These are phyloP conservation scores for Fomitopsis palustris DNA, from an alignment of 1,284 basidiomycete genomes.

Conservation along the genomic window DNA sequence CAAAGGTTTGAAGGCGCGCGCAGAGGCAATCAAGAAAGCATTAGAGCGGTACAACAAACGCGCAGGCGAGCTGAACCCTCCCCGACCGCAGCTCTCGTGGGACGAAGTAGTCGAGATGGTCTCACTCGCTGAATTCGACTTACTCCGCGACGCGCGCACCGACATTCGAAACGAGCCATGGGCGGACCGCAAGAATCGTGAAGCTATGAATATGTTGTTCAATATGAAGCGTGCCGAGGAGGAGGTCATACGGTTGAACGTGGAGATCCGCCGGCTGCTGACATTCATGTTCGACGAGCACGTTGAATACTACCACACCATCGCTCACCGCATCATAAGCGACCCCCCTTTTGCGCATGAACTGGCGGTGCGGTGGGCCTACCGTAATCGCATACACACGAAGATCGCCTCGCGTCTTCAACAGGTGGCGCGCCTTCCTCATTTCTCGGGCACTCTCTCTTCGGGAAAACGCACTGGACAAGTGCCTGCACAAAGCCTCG, in stretches of 20 bases:
- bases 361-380: too few species aligned
- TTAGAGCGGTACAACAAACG: slow-evolving; percentile 4
- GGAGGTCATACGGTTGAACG: slow-evolving; percentile 9
- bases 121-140: slow-evolving; percentile 9
- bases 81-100: neutral
- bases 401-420: too few species aligned
- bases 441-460: too few species aligned
- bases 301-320: too few species aligned
- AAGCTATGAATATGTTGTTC: slow-evolving; percentile 8
- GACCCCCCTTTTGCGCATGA: too few species aligned
- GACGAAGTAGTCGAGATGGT: slow-evolving; percentile 4
- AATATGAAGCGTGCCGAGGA: slow-evolving; percentile 8
- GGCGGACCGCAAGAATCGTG: slow-evolving; percentile 1
- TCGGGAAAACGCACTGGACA: too few species aligned
- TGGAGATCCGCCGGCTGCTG: slow-evolving; percentile 7
- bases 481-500: too few species aligned
- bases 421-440: too few species aligned
- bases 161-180: slow-evolving; percentile 6
- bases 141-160: slow-evolving; percentile 6
- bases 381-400: too few species aligned
- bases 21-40: slow-evolving; percentile 5
- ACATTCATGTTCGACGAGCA: slow-evolving; percentile 5
- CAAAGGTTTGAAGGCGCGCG: slow-evolving; percentile 2
- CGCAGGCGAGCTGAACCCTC: slow-evolving; percentile 2
- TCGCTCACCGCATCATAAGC: too few species aligned